Percentiles rank a stretch among this genome's conserved stretches.
Conservation (phyloP, 495 filamentous ascomycete species). For the Xylaria grammica region DNA sequence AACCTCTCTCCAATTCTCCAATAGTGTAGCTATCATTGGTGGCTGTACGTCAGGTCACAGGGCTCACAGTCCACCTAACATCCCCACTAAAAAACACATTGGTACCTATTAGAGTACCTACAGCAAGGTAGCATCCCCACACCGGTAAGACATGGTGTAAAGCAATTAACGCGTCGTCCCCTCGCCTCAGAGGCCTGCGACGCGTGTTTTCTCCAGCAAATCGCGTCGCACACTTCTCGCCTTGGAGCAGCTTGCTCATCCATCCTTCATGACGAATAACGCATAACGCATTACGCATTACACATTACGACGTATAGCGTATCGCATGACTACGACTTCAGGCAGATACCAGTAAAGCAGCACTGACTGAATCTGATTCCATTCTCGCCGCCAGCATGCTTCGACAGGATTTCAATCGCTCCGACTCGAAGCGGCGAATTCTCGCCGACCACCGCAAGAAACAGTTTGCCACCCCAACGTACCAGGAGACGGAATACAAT, state of each 20-base stretch:
- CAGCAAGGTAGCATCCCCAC: background rate
- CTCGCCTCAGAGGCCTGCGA: background rate
- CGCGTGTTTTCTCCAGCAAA: slow-evolving; percentile 14
- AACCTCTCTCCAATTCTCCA: too few species aligned
- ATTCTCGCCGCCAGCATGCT: slow-evolving; percentile 61
- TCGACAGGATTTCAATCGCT: slow-evolving; percentile 70
- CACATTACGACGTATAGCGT: background rate
- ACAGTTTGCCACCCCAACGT: slow-evolving; percentile 78
- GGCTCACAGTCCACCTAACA: background rate
- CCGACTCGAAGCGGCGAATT: slow-evolving; percentile 80
- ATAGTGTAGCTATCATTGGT: background rate
- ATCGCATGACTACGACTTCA: too few species aligned
- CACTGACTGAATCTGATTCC: background rate
- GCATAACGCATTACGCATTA: background rate
- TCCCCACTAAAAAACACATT: background rate
- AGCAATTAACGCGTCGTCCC: slow-evolving; percentile 11
- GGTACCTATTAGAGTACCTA: too few species aligned
- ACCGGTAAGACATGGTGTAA: background rate
- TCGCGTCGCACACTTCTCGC: background rate
- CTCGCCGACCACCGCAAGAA: slow-evolving; percentile 78
- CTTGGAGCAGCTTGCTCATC: too few species aligned
- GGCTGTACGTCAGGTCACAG: background rate
- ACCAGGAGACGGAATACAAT: slow-evolving; percentile 75
- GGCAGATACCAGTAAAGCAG: too few species aligned
- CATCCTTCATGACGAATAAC: background rate